These are phyloP conservation scores for Trichoderma breve DNA, from an alignment of 2,329 filamentous ascomycete genomes.

Conservation along the genomic window DNA sequence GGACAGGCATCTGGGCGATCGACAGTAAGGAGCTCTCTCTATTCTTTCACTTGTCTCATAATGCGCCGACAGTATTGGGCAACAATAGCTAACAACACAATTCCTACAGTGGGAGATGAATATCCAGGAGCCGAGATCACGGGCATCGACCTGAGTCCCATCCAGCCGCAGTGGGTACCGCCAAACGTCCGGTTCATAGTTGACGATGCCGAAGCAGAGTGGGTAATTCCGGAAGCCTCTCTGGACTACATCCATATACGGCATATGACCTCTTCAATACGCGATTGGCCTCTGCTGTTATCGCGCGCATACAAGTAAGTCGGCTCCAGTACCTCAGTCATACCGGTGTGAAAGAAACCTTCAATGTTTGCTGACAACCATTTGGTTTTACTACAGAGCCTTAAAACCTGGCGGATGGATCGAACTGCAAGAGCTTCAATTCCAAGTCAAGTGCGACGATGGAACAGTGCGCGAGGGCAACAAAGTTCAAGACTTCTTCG, in stretches of 20 bases:
- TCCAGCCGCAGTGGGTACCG: slow-evolving; percentile 34
- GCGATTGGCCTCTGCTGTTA: slow-evolving; percentile 29
- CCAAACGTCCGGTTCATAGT: slow-evolving; percentile 40
- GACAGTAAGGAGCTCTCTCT: slow-evolving; percentile 32
- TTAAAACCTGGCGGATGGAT: slow-evolving; percentile 47
- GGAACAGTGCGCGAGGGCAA: slow-evolving; percentile 28
- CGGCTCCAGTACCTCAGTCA: not conserved
- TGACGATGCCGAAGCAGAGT: slow-evolving; percentile 38
- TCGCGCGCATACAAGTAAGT: slow-evolving; percentile 8
- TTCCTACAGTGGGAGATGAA: slow-evolving; percentile 34
- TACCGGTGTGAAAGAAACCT: accelerated
- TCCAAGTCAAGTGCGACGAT: slow-evolving; percentile 32
- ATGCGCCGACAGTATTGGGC: not conserved
- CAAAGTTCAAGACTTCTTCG: slow-evolving; percentile 32
- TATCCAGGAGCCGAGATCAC: slow-evolving; percentile 39
- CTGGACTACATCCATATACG: slow-evolving; percentile 37
- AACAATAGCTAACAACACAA: not conserved
- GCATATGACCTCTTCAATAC: slow-evolving; percentile 30
- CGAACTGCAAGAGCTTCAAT: slow-evolving; percentile 39
- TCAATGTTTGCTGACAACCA: not conserved
- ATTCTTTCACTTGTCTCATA: not conserved
- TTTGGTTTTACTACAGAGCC: slow-evolving; percentile 10
- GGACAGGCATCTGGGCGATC: slow-evolving; percentile 44
- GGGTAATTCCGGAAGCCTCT: slow-evolving; percentile 40
- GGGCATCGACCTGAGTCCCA: slow-evolving; percentile 41